A percentile compares a stretch with the other conserved stretches of the same genome.
phyloP scores from a whole-genome alignment of 2,329 filamentous ascomycete species.

The Colletotrichum echinochloae region DNA sequence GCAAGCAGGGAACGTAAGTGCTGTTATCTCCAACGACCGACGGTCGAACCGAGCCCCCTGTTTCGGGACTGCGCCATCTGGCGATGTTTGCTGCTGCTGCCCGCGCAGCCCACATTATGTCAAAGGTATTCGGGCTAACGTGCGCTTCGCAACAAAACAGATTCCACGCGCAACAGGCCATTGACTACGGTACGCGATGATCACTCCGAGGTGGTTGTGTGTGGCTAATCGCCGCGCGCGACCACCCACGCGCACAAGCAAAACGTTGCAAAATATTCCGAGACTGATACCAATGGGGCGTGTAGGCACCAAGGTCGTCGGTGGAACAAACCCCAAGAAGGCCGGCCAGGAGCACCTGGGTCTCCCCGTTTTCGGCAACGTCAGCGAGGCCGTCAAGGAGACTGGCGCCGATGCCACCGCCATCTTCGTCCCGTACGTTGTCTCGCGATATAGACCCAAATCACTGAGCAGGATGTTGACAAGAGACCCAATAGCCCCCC shows the following conservation, averaged over 20 bases:
- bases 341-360: conserved; percentile 90
- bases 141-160: conserved; percentile 58
- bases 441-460: conserved; percentile 55
- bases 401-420: conserved; percentile 92
- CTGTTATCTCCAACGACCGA: conserved; percentile 24
- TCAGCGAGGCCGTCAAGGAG: conserved; percentile 88
- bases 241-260: conserved; percentile 1
- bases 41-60: conserved; percentile 11
- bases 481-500: conserved; percentile 73
- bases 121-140: conserved; percentile 22
- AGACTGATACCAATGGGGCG: conserved; percentile 48
- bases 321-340: conserved; percentile 99
- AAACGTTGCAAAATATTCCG: conserved; percentile 13
- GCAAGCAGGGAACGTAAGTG: conserved; percentile 92
- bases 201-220: conserved; percentile 26
- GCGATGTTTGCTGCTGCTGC: conserved; percentile 2
- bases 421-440: conserved; percentile 93
- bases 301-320: conserved; percentile 93
- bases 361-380: conserved; percentile 92
- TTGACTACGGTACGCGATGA: conserved; percentile 86
- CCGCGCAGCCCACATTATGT: neutral
- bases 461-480: conserved; percentile 1
- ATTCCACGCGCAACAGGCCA: conserved; percentile 97
- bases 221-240: neutral
- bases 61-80: neutral